Conservation (phyloP, 2,329 filamentous ascomycete species). For the Paecilomyces variotii region DNA sequence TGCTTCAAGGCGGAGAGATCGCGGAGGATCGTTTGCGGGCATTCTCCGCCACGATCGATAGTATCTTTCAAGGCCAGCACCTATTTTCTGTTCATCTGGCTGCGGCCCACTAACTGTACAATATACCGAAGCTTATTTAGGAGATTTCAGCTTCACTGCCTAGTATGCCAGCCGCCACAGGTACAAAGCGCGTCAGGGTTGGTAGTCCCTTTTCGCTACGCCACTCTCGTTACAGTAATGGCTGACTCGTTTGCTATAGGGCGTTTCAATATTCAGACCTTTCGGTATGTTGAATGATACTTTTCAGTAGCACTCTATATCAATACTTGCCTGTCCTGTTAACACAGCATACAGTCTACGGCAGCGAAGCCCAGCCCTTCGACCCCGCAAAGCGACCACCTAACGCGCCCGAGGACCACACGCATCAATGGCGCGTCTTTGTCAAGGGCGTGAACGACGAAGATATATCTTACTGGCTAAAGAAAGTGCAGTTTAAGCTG, state of each 20-base stretch:
- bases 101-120: background rate
- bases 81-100: background rate
- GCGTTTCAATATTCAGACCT: constrained; percentile 40
- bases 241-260: constrained; percentile 24
- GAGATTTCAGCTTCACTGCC: background rate
- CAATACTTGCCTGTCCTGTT: background rate
- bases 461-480: constrained; percentile 90
- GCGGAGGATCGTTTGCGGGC: background rate
- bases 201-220: constrained; percentile 9
- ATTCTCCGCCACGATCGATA: background rate
- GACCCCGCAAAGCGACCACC: constrained; percentile 68
- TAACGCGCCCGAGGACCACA: constrained; percentile 78
- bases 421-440: constrained; percentile 93
- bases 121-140: background rate
- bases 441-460: constrained; percentile 83
- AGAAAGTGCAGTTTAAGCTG: constrained; percentile 95
- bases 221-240: background rate
- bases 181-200: constrained; percentile 47
- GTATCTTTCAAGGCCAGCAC: background rate
- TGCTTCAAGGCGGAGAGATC: background rate
- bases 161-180: constrained; percentile 45
- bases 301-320: background rate
- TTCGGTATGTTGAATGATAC: constrained; percentile 30
- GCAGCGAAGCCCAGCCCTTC: constrained; percentile 71
- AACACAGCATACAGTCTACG: constrained; percentile 52